Evolutionary conservation across 441 rosid genomes (phyloP).

Genomic region (Erodium texanum): DNA sequence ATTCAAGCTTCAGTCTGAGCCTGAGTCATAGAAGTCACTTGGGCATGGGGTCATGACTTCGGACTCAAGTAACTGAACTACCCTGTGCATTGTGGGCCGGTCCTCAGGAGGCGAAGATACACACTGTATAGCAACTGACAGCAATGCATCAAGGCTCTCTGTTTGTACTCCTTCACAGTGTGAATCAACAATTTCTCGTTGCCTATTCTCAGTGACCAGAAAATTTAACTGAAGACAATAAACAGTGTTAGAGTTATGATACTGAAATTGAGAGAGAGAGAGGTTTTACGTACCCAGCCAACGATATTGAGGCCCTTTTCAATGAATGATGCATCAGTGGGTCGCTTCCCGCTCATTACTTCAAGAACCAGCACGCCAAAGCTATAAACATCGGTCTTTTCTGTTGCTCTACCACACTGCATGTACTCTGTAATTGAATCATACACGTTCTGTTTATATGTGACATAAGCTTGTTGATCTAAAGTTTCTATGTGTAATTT

Average conservation of each 20-base stretch:
- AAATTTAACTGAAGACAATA: slow-evolving; percentile 61
- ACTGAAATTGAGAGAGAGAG: not conserved
- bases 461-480: no score
- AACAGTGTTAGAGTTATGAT: not conserved
- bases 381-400: slow-evolving; percentile 96
- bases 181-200: slow-evolving; percentile 58
- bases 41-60: slow-evolving; percentile 99
- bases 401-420: slow-evolving; percentile 99
- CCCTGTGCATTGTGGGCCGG: slow-evolving; percentile 95
- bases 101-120: slow-evolving; percentile 75
- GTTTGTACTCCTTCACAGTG: slow-evolving; percentile 75
- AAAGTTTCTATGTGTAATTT: not conserved
- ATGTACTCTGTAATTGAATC: slow-evolving; percentile 55
- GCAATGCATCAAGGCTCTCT: slow-evolving; percentile 77
- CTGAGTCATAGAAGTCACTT: slow-evolving; percentile 84
- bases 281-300: slow-evolving; percentile 66
- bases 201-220: slow-evolving; percentile 54
- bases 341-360: slow-evolving; percentile 91
- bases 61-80: slow-evolving; percentile 82
- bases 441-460: slow-evolving; percentile 1
- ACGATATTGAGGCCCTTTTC: slow-evolving; percentile 94
- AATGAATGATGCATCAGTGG: slow-evolving; percentile 90
- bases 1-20: slow-evolving; percentile 38
- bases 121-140: slow-evolving; percentile 73
- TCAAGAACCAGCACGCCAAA: slow-evolving; percentile 95